Percentiles rank a stretch among this genome's conserved stretches.
Evolutionary conservation across 352 stramenopile genomes (phyloP).

Genomic region (Pythium folliculosum): DNA sequence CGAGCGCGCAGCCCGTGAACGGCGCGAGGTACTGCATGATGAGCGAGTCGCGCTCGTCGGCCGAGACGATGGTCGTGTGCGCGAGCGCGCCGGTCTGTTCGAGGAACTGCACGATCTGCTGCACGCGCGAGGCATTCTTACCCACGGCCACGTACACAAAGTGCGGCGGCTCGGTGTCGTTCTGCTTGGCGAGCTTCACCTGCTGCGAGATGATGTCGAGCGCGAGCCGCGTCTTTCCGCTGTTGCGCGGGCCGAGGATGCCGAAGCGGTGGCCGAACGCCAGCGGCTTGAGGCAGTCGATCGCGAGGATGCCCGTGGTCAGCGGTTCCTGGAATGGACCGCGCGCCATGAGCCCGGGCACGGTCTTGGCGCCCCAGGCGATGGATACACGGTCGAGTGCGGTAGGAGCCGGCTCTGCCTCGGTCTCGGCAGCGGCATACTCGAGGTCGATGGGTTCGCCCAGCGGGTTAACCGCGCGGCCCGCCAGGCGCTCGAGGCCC

Average conservation of each 20-base stretch:
- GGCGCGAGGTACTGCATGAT: slow-evolving; percentile 81
- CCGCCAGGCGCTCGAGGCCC: slow-evolving; percentile 45
- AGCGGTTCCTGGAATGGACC: slow-evolving; percentile 52
- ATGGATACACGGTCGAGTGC: slow-evolving; percentile 45
- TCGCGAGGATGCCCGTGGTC: slow-evolving; percentile 61
- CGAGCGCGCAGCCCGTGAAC: slow-evolving; percentile 76
- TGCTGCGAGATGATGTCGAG: slow-evolving; percentile 72
- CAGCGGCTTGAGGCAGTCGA: slow-evolving; percentile 81
- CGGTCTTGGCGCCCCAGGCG: slow-evolving; percentile 57
- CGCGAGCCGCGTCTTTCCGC: slow-evolving; percentile 69
- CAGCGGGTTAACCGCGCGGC: slow-evolving; percentile 54
- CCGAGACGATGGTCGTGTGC: slow-evolving; percentile 70
- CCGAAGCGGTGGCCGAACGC: slow-evolving; percentile 70
- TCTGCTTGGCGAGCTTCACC: slow-evolving; percentile 35
- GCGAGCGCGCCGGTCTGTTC: slow-evolving; percentile 40
- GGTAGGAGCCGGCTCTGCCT: not conserved
- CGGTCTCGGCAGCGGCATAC: slow-evolving; percentile 1
- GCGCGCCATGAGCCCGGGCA: slow-evolving; percentile 67
- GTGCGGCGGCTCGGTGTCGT: slow-evolving; percentile 45
- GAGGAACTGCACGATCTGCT: slow-evolving; percentile 67
- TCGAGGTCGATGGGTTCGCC: slow-evolving; percentile 38
- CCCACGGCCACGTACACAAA: slow-evolving; percentile 78
- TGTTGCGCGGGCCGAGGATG: slow-evolving; percentile 64
- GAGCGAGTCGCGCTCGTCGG: slow-evolving; percentile 63
- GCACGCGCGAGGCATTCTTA: slow-evolving; percentile 57